Percentiles rank a stretch among this genome's conserved stretches.
Conservation (phyloP, 2,329 filamentous ascomycete genomes). For the Diplocarpon rosae region DNA sequence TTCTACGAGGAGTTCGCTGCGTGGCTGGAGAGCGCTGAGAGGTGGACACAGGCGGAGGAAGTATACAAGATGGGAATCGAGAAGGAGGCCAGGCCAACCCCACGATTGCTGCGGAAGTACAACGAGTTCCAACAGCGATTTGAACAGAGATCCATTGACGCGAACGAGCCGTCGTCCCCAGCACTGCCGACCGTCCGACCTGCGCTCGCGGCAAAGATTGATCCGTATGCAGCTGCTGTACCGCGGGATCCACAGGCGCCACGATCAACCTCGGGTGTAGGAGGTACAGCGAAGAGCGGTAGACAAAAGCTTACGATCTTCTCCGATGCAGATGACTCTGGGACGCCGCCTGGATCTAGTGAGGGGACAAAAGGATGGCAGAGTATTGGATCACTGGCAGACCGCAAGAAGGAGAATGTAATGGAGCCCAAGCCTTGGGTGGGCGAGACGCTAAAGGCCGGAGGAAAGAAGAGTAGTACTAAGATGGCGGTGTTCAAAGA, state of each 20-base stretch:
- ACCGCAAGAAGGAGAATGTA: conserved; percentile 89
- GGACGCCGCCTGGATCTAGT: conserved; percentile 42
- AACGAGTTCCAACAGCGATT: conserved; percentile 78
- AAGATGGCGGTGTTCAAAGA: conserved; percentile 96
- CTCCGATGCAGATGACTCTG: conserved; percentile 58
- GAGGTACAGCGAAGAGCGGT: conserved; percentile 49
- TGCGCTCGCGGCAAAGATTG: conserved; percentile 72
- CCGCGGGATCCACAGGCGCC: conserved; percentile 55
- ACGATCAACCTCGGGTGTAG: conserved; percentile 36
- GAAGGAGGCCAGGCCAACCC: conserved; percentile 70
- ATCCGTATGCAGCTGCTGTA: conserved; percentile 61
- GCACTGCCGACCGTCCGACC: conserved; percentile 75
- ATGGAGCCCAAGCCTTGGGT: conserved; percentile 82
- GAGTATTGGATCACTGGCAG: conserved; percentile 72
- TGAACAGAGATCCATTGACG: conserved; percentile 51
- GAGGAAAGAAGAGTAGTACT: conserved; percentile 66
- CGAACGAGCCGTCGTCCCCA: conserved; percentile 67
- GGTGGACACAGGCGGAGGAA: conserved; percentile 88
- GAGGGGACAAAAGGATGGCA: conserved; percentile 71
- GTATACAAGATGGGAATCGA: conserved; percentile 87
- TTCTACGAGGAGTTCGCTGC: conserved; percentile 96
- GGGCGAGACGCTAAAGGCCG: conserved; percentile 80
- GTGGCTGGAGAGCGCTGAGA: conserved; percentile 74
- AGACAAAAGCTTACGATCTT: conserved; percentile 86
- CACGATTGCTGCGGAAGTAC: conserved; percentile 79